Evolutionary conservation across 768 basidiomycete genomes (phyloP).

Genomic region (Tricholoma furcatifolium): DNA sequence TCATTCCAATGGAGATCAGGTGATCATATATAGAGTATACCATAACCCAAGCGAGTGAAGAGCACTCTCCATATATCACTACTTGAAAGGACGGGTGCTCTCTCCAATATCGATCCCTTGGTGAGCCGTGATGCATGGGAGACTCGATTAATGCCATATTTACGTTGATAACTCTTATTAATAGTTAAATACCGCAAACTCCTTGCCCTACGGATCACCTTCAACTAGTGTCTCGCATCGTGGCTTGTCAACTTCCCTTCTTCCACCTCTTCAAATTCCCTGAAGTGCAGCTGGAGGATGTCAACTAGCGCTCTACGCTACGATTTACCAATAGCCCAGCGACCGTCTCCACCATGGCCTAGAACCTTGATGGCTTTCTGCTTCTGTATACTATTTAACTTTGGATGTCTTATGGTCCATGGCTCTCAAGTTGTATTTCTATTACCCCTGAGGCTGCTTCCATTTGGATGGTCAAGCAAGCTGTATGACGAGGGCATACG

Average conservation of each 20-base stretch:
- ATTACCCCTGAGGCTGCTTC: constrained; percentile 63
- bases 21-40: neutral
- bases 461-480: constrained; percentile 51
- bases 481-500: constrained; percentile 71
- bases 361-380: constrained; percentile 48
- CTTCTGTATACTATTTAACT: constrained; percentile 57
- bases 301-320: constrained; percentile 28
- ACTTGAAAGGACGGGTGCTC: too few relatives aligned
- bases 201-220: neutral
- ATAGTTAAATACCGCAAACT: neutral
- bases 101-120: too few relatives aligned
- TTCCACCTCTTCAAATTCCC: neutral
- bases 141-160: too few relatives aligned
- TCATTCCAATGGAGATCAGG: neutral
- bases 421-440: constrained; percentile 70
- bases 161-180: neutral
- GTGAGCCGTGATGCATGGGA: too few relatives aligned
- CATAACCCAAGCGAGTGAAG: too few relatives aligned
- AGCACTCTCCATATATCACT: too few relatives aligned
- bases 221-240: neutral
- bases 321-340: constrained; percentile 49
- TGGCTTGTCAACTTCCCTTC: neutral
- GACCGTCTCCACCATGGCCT: constrained; percentile 54
- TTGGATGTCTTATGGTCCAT: constrained; percentile 69
- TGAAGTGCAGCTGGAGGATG: constrained; percentile 13